Conservation (phyloP, 2,329 filamentous ascomycete species). For the Alternaria brassicicola region DNA sequence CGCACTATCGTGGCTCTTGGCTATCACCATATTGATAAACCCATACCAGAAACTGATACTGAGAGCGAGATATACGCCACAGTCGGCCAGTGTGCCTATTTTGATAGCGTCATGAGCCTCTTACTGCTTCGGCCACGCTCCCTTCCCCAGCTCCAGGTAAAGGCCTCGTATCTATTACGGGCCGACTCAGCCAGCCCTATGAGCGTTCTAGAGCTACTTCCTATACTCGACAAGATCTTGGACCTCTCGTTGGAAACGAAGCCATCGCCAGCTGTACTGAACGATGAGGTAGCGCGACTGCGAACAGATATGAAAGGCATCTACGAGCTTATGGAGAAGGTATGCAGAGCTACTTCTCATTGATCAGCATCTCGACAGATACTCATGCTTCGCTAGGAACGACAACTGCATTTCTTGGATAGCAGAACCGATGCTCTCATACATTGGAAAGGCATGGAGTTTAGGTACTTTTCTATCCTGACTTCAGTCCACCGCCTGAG, state of each 20-base stretch:
- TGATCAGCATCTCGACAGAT: not conserved
- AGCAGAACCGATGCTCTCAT: conserved; percentile 31
- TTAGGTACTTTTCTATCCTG: conserved; percentile 42
- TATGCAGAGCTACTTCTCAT: not conserved
- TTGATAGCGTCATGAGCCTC: conserved; percentile 41
- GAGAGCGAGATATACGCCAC: conserved; percentile 36
- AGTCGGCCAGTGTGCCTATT: conserved; percentile 40
- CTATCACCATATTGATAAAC: conserved; percentile 32
- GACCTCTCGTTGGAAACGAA: conserved; percentile 32
- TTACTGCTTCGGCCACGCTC: conserved; percentile 39
- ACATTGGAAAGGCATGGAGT: conserved; percentile 43
- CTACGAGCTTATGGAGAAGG: conserved; percentile 29
- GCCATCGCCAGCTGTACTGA: conserved; percentile 19
- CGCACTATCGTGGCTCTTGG: conserved; percentile 41
- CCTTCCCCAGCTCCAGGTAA: conserved; percentile 35
- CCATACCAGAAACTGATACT: conserved; percentile 23
- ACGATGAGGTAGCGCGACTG: conserved; percentile 29
- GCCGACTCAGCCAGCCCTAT: conserved; percentile 32
- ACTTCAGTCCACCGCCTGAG: conserved; percentile 42
- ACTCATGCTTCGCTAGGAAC: conserved; percentile 22
- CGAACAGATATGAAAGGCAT: conserved; percentile 33
- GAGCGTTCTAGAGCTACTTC: conserved; percentile 36
- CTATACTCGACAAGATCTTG: conserved; percentile 37
- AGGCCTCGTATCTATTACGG: conserved; percentile 32
- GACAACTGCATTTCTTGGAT: conserved; percentile 24